phyloP scores from a whole-genome alignment of 805 yeast genomes.

The Grigorovia humatica region DNA sequence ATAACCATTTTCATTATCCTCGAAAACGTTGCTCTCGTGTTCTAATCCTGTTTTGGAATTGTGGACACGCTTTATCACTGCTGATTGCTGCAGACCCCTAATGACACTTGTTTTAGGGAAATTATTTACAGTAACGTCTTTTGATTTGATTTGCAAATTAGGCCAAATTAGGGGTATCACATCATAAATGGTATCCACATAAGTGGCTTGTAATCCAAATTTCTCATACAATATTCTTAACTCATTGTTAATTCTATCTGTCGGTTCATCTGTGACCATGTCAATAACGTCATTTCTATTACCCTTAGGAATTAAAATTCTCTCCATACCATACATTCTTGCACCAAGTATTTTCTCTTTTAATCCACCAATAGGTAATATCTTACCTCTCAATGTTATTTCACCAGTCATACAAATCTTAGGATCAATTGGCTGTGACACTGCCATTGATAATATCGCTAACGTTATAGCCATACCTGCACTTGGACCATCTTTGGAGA shows the following conservation, averaged over 20 bases:
- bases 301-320: conserved; percentile 85
- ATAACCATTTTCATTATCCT: no score
- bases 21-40: no score
- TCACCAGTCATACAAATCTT: conserved; percentile 84
- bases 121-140: no score
- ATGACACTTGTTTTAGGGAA: no score
- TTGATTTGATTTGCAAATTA: conserved; percentile 2
- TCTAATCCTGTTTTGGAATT: no score
- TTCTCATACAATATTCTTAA: conserved; percentile 32
- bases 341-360: conserved; percentile 90
- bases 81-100: no score
- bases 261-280: conserved; percentile 36
- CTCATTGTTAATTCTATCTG: neutral
- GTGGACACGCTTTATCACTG: no score
- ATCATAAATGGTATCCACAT: conserved; percentile 72
- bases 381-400: conserved; percentile 72
- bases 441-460: conserved; percentile 68
- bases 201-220: conserved; percentile 48
- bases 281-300: conserved; percentile 71
- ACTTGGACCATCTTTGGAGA: conserved; percentile 52
- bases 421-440: conserved; percentile 50
- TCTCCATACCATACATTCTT: conserved; percentile 79
- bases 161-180: conserved; percentile 64
- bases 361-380: conserved; percentile 76
- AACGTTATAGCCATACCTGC: conserved; percentile 74